These are phyloP conservation scores for Aspergillus sp. DNA, from an alignment of 2,329 filamentous ascomycete species.

Conservation along the genomic window DNA sequence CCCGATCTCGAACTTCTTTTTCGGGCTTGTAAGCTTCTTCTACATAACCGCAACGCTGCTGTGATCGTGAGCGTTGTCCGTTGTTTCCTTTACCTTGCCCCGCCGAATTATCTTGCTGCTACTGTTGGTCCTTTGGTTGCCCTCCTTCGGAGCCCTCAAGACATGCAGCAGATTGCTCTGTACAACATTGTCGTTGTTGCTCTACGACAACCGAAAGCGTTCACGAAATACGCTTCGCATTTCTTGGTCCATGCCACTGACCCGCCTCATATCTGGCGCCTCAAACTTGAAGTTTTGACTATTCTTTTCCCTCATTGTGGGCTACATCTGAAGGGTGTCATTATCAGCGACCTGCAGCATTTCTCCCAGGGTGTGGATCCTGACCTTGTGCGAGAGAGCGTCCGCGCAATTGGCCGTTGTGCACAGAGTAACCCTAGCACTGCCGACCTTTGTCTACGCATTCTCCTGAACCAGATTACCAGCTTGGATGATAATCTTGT, in stretches of 20 bases:
- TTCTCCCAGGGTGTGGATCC: slow-evolving; percentile 77
- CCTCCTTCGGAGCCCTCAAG: slow-evolving; percentile 76
- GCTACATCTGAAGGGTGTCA: slow-evolving; percentile 74
- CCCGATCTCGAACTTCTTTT: slow-evolving; percentile 80
- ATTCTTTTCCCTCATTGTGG: slow-evolving; percentile 84
- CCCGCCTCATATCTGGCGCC: slow-evolving; percentile 75
- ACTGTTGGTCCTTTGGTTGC: slow-evolving; percentile 84
- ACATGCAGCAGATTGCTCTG: slow-evolving; percentile 85
- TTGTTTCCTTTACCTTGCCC: slow-evolving; percentile 82
- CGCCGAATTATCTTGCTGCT: slow-evolving; percentile 68
- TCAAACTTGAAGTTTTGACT: slow-evolving; percentile 89
- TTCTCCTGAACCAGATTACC: slow-evolving; percentile 83
- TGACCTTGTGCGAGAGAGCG: slow-evolving; percentile 79
- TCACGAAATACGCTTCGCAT: slow-evolving; percentile 83
- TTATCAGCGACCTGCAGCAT: slow-evolving; percentile 90
- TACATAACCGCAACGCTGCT: slow-evolving; percentile 89
- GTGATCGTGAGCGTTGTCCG: slow-evolving; percentile 86
- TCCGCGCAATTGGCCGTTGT: slow-evolving; percentile 89
- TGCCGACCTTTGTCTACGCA: slow-evolving; percentile 73
- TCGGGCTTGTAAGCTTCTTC: slow-evolving; percentile 74
- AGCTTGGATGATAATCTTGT: slow-evolving; percentile 84
- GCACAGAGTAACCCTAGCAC: slow-evolving; percentile 73
- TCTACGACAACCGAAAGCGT: slow-evolving; percentile 70
- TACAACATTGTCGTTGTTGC: slow-evolving; percentile 96
- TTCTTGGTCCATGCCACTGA: slow-evolving; percentile 84